Evolutionary conservation across 148 eudicot species (phyloP), one percentile per base, ranked within the genome.

Genomic region (Arbutus unedo): DNA sequence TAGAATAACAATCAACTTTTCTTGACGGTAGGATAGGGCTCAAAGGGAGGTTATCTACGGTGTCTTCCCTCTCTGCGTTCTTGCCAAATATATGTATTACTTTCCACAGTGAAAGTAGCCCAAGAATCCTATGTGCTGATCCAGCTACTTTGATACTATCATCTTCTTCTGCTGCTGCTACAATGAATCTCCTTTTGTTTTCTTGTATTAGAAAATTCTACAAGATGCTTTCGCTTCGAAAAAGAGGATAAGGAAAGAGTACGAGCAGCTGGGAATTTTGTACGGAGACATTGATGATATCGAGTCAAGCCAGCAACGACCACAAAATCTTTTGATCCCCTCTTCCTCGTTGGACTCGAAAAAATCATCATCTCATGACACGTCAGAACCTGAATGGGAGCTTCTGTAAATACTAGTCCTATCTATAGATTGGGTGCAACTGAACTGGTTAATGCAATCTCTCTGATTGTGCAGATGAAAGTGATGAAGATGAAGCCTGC

Each of bases 171-270:
- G 64, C 31, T 59, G n/a, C n/a, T n/a, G n/a, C 59, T 76, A 38
- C 38, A 62, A 3, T 4, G 5, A n/a, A 25, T 31, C 5, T 57
- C n/a, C 44, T 66, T 66, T 45, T 55, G 49, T 76, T 50, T 38
- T 74, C 16, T 75, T 54, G 43, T 76, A n/a, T 57, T 68, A 90
- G 92, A 82, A 88, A 86, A 72, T 90, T 11, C 74, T 90, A 74
- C 82, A 86, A 74, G 87, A 88, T 59, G 92, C 90, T 50, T 83
- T 88, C 74, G 79, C 83, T 80, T 87, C 88, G 6, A 81, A 83
- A 77, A 88, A 87, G 87, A 90, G 89, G 86, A 43, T 88, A 78
- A 75, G 67, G 44, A 90, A 87, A 86, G 92, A 90, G 78, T 90
- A 88, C n/a, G 80, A 86, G 84, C 88, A 86, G 76, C 87, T 90